Base-by-base conservation (phyloP, 139 green algal genomes). In the Chlorella ohadii region DNA sequence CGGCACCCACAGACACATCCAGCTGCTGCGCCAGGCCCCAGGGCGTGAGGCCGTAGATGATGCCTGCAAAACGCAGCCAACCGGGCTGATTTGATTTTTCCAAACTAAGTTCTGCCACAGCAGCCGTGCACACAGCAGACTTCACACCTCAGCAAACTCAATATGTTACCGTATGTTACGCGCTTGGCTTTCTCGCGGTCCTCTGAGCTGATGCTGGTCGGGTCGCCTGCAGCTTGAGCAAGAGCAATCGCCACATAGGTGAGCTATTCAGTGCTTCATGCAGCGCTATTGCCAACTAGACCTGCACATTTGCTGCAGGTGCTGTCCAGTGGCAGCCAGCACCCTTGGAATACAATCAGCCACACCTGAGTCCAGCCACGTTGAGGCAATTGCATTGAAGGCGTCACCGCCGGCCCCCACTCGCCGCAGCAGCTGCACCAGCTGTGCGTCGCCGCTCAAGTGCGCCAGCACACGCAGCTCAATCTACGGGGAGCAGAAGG, bases 391-490 rank as follows among this genome's bases (percentile, higher is more conserved):
- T n/a, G 86, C 75, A 17, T 76, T 67, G 84, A 95, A 95, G 0
- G 87, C 87, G 41, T 95, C 91, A 0, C 89, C 91, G 0, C 33
- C 41, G 5, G 85, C 47, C 16, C 65, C 79, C 9, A 78, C 84
- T 25, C 79, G 75, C 57, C 76, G 76, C 73, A 91, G 66, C 72
- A 95, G 82, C 44, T 41, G 47, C 17, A 77, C 25, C 76, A 95
- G 89, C 28, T 44, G 33, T 9, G 67, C 19, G 83, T 94, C 89
- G 9, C 83, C 81, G 59, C 81, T 89, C 15, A 94, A 77, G 82
- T 96, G 93, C 13, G 93, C 93, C 73, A 94, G 77, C 64, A 95
- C 76, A 9, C 92, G 76, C 85, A 94, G 82, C 86, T 94, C 91
- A 9, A 95, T 73, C 84, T 94, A 89, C 31, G 4, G 31, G 72